A percentile compares a stretch with the other conserved stretches of the same genome.
Conservation (phyloP, 2,329 filamentous ascomycete genomes). For the Cryphonectria japonica region DNA sequence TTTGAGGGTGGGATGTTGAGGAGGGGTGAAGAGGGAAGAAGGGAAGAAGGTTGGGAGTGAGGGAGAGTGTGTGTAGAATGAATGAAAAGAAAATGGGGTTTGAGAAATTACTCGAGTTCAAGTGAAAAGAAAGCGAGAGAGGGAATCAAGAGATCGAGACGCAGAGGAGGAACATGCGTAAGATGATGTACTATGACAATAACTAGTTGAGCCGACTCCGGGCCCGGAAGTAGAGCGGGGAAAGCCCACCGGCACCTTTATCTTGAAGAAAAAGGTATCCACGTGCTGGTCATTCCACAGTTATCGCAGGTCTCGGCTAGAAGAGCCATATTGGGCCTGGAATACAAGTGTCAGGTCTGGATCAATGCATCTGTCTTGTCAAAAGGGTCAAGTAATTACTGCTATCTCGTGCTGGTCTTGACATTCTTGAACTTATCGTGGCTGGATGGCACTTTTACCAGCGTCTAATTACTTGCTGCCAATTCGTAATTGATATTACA, state of each 20-base stretch:
- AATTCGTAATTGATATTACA: no score
- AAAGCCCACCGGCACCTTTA: conserved; percentile 9
- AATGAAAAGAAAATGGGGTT: neutral
- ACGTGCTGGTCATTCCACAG: neutral
- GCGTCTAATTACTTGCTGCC: no score
- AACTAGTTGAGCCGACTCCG: neutral
- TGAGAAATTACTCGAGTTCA: no score
- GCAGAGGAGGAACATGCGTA: neutral
- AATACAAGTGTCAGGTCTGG: neutral
- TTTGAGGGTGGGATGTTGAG: neutral
- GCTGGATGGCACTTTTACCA: no score
- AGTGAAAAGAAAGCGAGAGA: neutral
- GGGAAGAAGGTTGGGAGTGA: no score
- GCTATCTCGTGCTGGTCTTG: neutral
- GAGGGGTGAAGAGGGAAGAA: neutral
- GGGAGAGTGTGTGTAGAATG: neutral
- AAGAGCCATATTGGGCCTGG: neutral
- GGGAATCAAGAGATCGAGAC: no score
- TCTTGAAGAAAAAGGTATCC: neutral
- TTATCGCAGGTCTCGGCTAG: neutral
- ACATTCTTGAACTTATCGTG: no score
- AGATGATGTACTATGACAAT: neutral
- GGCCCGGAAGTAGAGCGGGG: conserved; percentile 1
- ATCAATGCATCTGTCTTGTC: neutral
- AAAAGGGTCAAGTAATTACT: neutral